Evolutionary conservation across 768 basidiomycete genomes (phyloP).

Genomic region (Suillus tomentosus): DNA sequence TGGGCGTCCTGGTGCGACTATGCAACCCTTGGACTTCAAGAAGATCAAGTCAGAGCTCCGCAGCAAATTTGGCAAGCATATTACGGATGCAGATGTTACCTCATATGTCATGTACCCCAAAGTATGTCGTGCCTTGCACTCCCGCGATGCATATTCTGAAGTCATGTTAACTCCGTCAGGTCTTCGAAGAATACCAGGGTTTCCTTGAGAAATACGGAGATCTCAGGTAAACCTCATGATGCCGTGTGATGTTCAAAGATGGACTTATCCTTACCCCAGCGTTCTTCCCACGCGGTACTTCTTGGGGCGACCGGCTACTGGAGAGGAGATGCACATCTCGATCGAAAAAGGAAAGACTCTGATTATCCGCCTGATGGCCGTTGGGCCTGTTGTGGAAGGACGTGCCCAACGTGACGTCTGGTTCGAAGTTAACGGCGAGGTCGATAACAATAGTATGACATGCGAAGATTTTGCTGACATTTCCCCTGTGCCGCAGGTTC

Average conservation of each 20-base stretch:
- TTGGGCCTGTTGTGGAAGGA: conserved; percentile 90
- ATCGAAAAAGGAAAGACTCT: conserved; percentile 97
- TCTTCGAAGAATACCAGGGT: conserved; percentile 95
- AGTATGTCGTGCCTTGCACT: conserved; percentile 43
- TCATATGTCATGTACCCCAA: conserved; percentile 99
- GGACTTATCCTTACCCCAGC: conserved; percentile 43
- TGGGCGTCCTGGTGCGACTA: conserved; percentile 85
- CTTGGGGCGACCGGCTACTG: conserved; percentile 86
- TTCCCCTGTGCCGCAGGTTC: conserved; percentile 55
- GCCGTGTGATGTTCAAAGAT: conserved; percentile 14
- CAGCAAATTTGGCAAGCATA: conserved; percentile 93
- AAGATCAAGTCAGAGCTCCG: conserved; percentile 92
- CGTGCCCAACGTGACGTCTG: conserved; percentile 94
- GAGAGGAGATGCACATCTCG: conserved; percentile 95
- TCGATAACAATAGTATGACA: conserved; percentile 33
- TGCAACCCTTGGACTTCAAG: conserved; percentile 92
- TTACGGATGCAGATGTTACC: conserved; percentile 90
- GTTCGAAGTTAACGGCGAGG: conserved; percentile 98
- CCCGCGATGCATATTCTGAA: conserved; percentile 12
- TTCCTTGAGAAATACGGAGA: conserved; percentile 97
- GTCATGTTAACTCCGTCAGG: conserved; percentile 45
- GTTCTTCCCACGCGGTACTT: conserved; percentile 97
- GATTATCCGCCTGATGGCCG: conserved; percentile 93
- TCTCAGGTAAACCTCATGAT: conserved; percentile 58
- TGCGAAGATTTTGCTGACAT: conserved; percentile 21